Conservation (phyloP, 129 eudicot species). For the Tagetes patula region DNA sequence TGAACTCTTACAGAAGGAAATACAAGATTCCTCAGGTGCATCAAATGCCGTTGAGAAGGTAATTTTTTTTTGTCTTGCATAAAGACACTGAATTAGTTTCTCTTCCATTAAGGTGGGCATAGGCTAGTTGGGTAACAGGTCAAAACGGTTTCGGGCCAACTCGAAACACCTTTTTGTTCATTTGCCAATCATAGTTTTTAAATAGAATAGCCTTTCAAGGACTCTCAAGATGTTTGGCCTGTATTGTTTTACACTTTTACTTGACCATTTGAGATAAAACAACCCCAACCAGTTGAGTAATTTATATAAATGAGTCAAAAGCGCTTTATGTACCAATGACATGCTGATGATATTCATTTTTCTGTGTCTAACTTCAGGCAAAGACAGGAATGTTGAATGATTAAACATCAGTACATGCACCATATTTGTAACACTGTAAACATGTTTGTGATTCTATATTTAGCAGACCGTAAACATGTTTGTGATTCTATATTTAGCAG, state of each 20-base stretch:
- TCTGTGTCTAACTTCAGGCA: background rate
- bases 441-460: background rate
- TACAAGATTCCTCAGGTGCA: slow-evolving; percentile 40
- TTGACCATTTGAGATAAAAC: background rate
- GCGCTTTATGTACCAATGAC: background rate
- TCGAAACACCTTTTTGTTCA: background rate
- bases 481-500: too few relatives aligned
- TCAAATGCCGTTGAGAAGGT: slow-evolving; percentile 54
- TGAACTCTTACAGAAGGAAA: slow-evolving; percentile 46
- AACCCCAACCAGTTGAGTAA: background rate
- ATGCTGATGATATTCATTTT: slow-evolving; percentile 3
- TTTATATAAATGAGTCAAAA: background rate
- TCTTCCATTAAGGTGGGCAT: background rate
- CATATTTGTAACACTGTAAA: background rate
- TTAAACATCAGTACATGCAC: background rate
- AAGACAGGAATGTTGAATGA: slow-evolving; percentile 14
- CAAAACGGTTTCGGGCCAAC: background rate
- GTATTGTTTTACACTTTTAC: too few relatives aligned
- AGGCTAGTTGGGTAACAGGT: background rate
- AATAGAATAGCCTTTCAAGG: background rate
- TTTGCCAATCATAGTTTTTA: background rate
- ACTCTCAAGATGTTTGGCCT: background rate
- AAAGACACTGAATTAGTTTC: background rate
- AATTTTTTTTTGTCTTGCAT: background rate
- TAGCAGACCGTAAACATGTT: background rate